Evolutionary conservation across 306 rosid species (phyloP).

Genomic region (Senna tora): DNA sequence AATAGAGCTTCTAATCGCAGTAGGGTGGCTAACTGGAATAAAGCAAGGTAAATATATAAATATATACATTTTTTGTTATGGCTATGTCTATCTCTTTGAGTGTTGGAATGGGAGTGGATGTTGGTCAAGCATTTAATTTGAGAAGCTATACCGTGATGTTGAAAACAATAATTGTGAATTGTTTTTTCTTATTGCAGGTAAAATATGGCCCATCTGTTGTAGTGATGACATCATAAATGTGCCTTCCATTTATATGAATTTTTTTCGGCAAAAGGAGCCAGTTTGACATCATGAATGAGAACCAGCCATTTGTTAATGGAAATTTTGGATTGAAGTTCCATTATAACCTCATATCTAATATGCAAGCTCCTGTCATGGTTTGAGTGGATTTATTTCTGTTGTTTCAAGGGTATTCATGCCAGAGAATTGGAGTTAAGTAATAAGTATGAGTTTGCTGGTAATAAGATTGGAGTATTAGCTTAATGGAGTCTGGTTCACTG

Average conservation of each 20-base stretch:
- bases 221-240: constrained; percentile 54
- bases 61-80: too few relatives aligned
- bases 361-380: constrained; percentile 43
- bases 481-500: constrained; percentile 33
- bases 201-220: constrained; percentile 55
- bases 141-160: constrained; percentile 11
- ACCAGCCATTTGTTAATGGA: constrained; percentile 53
- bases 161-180: constrained; percentile 9
- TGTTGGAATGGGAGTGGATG: constrained; percentile 7
- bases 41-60: too few relatives aligned
- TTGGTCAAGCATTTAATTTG: not conserved
- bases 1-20: constrained; percentile 51
- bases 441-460: constrained; percentile 34
- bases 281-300: constrained; percentile 56
- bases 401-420: constrained; percentile 39
- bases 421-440: constrained; percentile 45
- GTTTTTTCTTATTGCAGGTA: constrained; percentile 62
- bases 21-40: constrained; percentile 68
- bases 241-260: constrained; percentile 51
- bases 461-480: constrained; percentile 31
- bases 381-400: constrained; percentile 42
- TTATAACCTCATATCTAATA: constrained; percentile 43
- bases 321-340: constrained; percentile 58
- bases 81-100: not conserved
- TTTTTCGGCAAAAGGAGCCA: constrained; percentile 52